Evolutionary conservation across 2,329 filamentous ascomycete genomes (phyloP).

Genomic region (Blastomyces percursus): DNA sequence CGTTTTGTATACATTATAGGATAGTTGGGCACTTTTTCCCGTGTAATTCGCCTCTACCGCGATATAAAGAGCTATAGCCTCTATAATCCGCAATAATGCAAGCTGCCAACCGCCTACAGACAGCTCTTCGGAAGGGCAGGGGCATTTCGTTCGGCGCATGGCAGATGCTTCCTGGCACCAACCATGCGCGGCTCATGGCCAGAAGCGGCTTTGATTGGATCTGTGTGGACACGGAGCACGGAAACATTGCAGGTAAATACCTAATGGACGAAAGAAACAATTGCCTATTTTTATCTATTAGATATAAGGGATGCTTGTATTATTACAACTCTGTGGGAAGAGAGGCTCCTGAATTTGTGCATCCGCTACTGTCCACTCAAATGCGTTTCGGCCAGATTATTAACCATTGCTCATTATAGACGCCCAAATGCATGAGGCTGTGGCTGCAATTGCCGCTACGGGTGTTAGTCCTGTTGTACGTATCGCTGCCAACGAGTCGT

Average conservation of each 20-base stretch:
- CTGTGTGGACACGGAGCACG: conserved; percentile 46
- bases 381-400: neutral
- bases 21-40: too few relatives aligned
- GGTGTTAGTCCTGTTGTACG: conserved; percentile 36
- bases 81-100: conserved; percentile 32
- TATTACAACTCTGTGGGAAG: neutral
- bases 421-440: conserved; percentile 45
- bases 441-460: conserved; percentile 36
- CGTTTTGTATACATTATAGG: too few relatives aligned
- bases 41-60: neutral
- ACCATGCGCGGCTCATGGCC: conserved; percentile 43
- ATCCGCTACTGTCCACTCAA: neutral
- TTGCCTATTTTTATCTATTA: neutral
- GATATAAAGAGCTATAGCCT: neutral
- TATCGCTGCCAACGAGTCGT: conserved; percentile 47
- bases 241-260: conserved; percentile 42
- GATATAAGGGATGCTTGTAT: neutral
- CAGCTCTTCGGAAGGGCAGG: conserved; percentile 38
- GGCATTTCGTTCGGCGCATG: conserved; percentile 45
- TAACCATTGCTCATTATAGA: conserved; percentile 21
- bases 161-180: conserved; percentile 48
- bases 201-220: conserved; percentile 45
- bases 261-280: neutral
- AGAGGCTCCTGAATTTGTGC: neutral
- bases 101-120: conserved; percentile 43